phyloP scores from a whole-genome alignment of 306 rosid species.

The Quercus variabilis region DNA sequence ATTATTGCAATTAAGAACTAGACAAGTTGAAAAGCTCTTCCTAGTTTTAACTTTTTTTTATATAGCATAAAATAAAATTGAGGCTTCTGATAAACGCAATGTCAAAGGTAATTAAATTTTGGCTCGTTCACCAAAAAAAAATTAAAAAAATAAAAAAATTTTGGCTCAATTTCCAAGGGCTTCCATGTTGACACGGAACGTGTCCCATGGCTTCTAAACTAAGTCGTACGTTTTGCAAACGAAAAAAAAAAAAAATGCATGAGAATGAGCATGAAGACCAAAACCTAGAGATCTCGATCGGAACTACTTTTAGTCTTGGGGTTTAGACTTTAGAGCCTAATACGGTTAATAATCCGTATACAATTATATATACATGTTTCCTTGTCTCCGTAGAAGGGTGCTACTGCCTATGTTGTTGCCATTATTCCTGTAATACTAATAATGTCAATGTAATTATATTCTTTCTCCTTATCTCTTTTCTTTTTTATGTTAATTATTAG shows the following conservation, averaged over 20 bases:
- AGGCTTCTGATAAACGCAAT: background rate
- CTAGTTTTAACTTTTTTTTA: too few relatives aligned
- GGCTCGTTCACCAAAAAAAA: too few relatives aligned
- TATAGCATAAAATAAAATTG: background rate
- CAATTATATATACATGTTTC: background rate
- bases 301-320: conserved; percentile 14
- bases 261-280: conserved; percentile 10
- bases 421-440: conserved; percentile 28
- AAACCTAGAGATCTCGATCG: conserved; percentile 30
- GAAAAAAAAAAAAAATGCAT: too few relatives aligned
- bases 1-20: too few relatives aligned
- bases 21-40: too few relatives aligned
- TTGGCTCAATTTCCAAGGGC: too few relatives aligned
- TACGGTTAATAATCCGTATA: conserved; percentile 5
- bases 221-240: conserved; percentile 25
- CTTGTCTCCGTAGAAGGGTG: conserved; percentile 28
- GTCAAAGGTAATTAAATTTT: background rate
- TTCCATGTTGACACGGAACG: conserved; percentile 43
- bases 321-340: conserved; percentile 16
- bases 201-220: background rate
- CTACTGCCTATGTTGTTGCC: conserved; percentile 57
- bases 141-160: too few relatives aligned
- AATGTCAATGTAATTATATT: background rate
- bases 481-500: background rate
- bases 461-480: background rate